Evolutionary conservation across 805 yeast species (phyloP), one percentile per base, ranked within the genome.

Genomic region (Candida sphagnicola): DNA sequence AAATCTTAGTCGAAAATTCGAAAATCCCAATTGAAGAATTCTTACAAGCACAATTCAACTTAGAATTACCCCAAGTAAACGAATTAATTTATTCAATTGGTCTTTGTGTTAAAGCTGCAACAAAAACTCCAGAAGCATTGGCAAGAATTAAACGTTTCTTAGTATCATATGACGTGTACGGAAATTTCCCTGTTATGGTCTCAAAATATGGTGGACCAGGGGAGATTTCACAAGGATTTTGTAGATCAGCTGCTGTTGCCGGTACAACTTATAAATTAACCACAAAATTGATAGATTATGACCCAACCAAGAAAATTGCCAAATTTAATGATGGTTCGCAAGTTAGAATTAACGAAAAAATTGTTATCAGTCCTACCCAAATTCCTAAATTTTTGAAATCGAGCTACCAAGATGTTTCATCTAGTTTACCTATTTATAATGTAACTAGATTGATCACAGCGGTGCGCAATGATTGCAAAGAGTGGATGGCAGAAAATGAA

Each of bases 191-290:
- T 2, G 95, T 86, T 10, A 72, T 91, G 67, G 82, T 82, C 51
- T 85, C 95, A 36, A 91, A 88, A 68, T 91, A 82, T 63, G 99
- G 98, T 41, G 95, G 96, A 2, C 90, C 95, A 0, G 96, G 98
- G 38, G 99, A 91, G 62, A 69, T 91, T 18, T 82, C 95, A 12
- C 99, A 91, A 65, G 99, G 97, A 1, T 91, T 93, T 61, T 91
- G 97, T 65, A 75, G 99, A 51, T 85, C 95, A 41, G 98, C 98
- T 3, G 99, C 99, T 11, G 98, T 91, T 45, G 98, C 93, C 14
- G 98, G 98, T 39, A 84, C 97, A 39, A 87, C 95, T 24, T 91
- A 93, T 65, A 88, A 89, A 59, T 70, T 91, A 40, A 80, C 82
- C 54, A 82, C 93, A 12, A 65, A 72, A 28, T 61, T 91, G 37